Conservation (phyloP, 2,329 filamentous ascomycete genomes). For the Fusarium illudens region DNA sequence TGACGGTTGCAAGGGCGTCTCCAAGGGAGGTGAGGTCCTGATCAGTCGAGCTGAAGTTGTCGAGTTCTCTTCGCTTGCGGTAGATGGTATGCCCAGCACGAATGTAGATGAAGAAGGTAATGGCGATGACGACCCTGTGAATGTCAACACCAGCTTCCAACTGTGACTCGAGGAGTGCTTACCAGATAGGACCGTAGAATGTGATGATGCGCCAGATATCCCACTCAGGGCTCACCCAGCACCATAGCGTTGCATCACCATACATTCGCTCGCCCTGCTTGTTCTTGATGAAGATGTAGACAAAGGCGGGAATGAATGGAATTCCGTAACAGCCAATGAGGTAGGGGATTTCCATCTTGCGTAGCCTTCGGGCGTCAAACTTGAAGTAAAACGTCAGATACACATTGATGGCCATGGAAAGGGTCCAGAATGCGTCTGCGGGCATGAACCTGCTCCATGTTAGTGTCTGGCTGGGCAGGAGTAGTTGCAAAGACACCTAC, state of each 20-base stretch:
- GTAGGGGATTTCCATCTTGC: slow-evolving; percentile 75
- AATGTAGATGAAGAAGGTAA: slow-evolving; percentile 72
- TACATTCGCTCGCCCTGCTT: slow-evolving; percentile 67
- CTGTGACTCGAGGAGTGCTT: slow-evolving; percentile 29
- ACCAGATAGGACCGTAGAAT: slow-evolving; percentile 80
- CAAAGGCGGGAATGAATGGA: slow-evolving; percentile 73
- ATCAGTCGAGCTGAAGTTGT: slow-evolving; percentile 60
- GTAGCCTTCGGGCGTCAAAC: slow-evolving; percentile 71
- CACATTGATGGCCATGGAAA: slow-evolving; percentile 86
- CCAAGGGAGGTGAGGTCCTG: slow-evolving; percentile 52
- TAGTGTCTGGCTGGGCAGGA: slow-evolving; percentile 3
- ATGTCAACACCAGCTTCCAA: slow-evolving; percentile 11
- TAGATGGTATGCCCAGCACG: slow-evolving; percentile 74
- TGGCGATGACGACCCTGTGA: slow-evolving; percentile 65
- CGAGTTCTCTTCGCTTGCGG: slow-evolving; percentile 69
- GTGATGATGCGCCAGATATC: slow-evolving; percentile 76
- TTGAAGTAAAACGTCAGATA: slow-evolving; percentile 82
- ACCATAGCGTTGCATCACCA: slow-evolving; percentile 81
- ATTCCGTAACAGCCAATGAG: slow-evolving; percentile 75
- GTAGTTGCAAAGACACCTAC: slow-evolving; percentile 56
- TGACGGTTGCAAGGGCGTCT: slow-evolving; percentile 59
- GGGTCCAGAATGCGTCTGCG: slow-evolving; percentile 78
- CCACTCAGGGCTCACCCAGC: slow-evolving; percentile 75
- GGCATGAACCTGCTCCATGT: slow-evolving; percentile 73
- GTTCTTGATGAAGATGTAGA: slow-evolving; percentile 71